Conservation (phyloP, 148 eudicot genomes). For the Fagopyrum homotropicum region DNA sequence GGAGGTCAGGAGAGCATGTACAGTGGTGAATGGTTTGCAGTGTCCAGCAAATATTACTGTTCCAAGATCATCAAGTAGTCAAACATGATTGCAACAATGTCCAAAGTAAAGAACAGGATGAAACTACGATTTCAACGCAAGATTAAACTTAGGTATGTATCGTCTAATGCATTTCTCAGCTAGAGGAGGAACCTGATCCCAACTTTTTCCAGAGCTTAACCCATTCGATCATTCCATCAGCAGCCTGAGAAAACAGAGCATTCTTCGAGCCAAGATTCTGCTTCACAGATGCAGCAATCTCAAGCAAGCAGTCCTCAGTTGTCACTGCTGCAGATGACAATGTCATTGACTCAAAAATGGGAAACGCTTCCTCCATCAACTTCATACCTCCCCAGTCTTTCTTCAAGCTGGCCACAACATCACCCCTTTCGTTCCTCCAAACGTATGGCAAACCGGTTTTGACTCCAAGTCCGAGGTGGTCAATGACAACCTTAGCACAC, state of each 20-base stretch:
- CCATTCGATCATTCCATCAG: conserved; percentile 82
- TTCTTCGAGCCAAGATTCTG: conserved; percentile 46
- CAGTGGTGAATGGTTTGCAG: too few species aligned
- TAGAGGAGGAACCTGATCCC: conserved; percentile 15
- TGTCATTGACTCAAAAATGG: conserved; percentile 59
- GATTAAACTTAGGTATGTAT: too few species aligned
- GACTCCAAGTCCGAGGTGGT: conserved; percentile 73
- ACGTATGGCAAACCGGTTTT: conserved; percentile 88
- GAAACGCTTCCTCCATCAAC: conserved; percentile 84
- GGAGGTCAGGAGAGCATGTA: too few species aligned
- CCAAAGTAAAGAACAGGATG: too few species aligned
- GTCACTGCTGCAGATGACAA: conserved; percentile 50
- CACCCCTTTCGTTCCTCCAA: conserved; percentile 87
- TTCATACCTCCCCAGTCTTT: conserved; percentile 93
- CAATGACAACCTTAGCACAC: conserved; percentile 70
- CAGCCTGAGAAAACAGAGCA: conserved; percentile 58
- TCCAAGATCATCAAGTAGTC: too few species aligned
- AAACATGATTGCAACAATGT: too few species aligned
- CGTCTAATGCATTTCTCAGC: neutral
- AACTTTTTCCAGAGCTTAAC: conserved; percentile 72
- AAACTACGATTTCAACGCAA: too few species aligned
- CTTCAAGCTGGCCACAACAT: conserved; percentile 71
- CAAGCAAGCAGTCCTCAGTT: conserved; percentile 70
- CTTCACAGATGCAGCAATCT: conserved; percentile 66
- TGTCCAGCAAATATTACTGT: too few species aligned